A percentile compares a stretch with the other conserved stretches of the same genome.
phyloP scores from a whole-genome alignment of 495 filamentous ascomycete genomes.

The Talaromyces thailandensis region DNA sequence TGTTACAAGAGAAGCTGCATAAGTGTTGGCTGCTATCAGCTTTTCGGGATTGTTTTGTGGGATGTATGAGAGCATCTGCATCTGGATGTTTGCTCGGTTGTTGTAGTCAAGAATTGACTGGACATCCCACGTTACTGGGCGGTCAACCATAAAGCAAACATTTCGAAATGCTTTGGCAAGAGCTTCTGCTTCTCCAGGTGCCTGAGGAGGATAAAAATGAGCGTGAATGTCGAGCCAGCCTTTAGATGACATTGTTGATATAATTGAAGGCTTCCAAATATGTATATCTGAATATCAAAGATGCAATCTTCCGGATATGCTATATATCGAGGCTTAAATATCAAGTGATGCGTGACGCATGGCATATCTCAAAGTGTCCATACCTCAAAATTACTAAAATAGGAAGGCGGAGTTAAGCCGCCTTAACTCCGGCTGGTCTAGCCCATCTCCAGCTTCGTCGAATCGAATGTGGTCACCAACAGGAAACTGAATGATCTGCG shows the following conservation, averaged over 20 bases:
- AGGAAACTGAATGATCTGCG: not conserved
- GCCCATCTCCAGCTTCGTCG: not conserved
- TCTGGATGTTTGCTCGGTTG: not conserved
- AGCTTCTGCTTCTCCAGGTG: not conserved
- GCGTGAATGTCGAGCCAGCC: conserved; percentile 1
- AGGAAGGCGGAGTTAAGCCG: not conserved
- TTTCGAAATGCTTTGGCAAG: not conserved
- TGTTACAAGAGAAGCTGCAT: not conserved
- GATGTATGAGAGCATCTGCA: conserved; percentile 2
- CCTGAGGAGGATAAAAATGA: not conserved
- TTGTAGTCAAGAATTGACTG: not conserved
- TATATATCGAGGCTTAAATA: not conserved
- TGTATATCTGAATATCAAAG: not conserved
- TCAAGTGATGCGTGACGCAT: not conserved
- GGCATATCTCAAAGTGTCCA: not conserved
- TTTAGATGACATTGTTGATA: not conserved
- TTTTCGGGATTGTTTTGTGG: not conserved
- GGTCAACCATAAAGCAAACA: not conserved
- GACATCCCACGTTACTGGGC: not conserved
- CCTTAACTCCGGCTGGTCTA: not conserved
- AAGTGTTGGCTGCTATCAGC: not conserved
- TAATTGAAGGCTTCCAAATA: not conserved
- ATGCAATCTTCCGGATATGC: not conserved
- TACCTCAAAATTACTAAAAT: not conserved
- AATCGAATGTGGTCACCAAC: not conserved